phyloP scores from a whole-genome alignment of 345 rosid species.

The Anastatica hierochuntica region DNA sequence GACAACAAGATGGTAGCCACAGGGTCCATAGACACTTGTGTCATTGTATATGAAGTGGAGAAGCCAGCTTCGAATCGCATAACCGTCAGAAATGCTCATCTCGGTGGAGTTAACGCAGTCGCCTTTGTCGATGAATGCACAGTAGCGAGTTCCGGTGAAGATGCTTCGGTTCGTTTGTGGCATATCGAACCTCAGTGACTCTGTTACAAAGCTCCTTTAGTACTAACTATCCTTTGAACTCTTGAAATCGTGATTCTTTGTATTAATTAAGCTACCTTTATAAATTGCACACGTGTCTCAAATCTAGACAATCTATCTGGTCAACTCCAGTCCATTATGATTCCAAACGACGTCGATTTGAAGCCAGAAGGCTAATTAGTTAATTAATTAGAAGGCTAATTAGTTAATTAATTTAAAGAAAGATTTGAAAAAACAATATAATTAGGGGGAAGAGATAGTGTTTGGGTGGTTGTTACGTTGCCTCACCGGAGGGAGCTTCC shows the following conservation, averaged over 20 bases:
- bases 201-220: too few species aligned
- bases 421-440: too few species aligned
- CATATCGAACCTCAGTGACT: conserved; percentile 23
- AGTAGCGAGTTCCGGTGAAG: conserved; percentile 63
- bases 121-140: conserved; percentile 42
- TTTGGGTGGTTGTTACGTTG: conserved; percentile 9
- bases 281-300: too few species aligned
- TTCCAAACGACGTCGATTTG: not conserved
- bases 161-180: conserved; percentile 64
- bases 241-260: too few species aligned
- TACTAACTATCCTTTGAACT: too few species aligned
- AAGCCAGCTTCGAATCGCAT: conserved; percentile 58
- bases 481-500: conserved; percentile 19
- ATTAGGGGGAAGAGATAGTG: too few species aligned
- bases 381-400: not conserved
- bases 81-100: conserved; percentile 59
- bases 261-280: too few species aligned
- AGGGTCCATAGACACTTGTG: conserved; percentile 60
- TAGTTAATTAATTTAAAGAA: conserved; percentile 8
- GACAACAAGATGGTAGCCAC: conserved; percentile 57
- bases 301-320: too few species aligned
- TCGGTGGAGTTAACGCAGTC: conserved; percentile 61
- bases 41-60: conserved; percentile 54
- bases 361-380: not conserved
- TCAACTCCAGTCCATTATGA: not conserved